phyloP scores from a whole-genome alignment of 129 eudicot genomes.

The Flaveria trinervia region DNA sequence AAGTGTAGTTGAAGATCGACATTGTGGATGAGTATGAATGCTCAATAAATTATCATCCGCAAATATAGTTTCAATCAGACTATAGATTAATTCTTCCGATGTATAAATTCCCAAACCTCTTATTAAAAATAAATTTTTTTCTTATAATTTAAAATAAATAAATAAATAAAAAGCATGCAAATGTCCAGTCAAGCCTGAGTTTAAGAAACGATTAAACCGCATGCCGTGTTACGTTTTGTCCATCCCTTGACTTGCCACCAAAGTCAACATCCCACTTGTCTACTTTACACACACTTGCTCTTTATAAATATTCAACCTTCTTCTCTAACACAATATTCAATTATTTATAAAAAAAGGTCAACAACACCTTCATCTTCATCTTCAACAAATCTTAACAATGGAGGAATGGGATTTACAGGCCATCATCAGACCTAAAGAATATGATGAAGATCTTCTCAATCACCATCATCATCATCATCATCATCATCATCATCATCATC shows the following conservation, averaged over 20 bases:
- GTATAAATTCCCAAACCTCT: neutral
- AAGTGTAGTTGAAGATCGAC: no score
- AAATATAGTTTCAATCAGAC: no score
- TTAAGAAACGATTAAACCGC: constrained; percentile 27
- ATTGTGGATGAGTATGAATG: no score
- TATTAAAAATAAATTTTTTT: neutral
- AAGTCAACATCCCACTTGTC: constrained; percentile 47
- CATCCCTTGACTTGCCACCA: constrained; percentile 39
- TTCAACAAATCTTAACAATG: constrained; percentile 32
- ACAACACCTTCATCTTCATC: constrained; percentile 13
- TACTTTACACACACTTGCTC: constrained; percentile 35
- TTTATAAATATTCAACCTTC: constrained; percentile 12
- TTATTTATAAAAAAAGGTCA: constrained; percentile 33
- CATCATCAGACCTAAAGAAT: constrained; percentile 43
- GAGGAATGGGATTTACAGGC: constrained; percentile 80
- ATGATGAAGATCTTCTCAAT: neutral
- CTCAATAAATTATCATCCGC: no score
- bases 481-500: neutral
- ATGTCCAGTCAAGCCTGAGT: constrained; percentile 41
- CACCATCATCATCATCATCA: neutral
- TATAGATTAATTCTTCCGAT: no score
- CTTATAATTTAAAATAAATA: constrained; percentile 11
- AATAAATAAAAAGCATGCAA: constrained; percentile 22
- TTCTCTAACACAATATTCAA: constrained; percentile 10
- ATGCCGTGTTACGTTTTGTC: constrained; percentile 36